phyloP scores from a whole-genome alignment of 2,329 filamentous ascomycete species.

The Colletotrichum zoysiae region DNA sequence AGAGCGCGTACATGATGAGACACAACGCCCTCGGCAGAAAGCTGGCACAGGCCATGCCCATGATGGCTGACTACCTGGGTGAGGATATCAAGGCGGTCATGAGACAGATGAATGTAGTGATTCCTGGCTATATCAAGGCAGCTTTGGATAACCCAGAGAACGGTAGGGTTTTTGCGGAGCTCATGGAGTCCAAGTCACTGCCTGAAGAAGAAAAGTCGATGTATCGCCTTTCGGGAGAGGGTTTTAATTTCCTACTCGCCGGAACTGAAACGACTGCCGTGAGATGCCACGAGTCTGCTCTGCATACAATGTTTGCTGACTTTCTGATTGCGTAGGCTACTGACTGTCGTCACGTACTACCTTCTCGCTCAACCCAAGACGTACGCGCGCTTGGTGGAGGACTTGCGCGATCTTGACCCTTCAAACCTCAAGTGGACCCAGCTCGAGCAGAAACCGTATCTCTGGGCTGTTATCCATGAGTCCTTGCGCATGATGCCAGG shows the following conservation, averaged over 20 bases:
- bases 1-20: conserved; percentile 51
- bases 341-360: conserved; percentile 48
- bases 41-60: conserved; percentile 44
- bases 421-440: conserved; percentile 46
- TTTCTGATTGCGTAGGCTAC: conserved; percentile 35
- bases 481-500: conserved; percentile 45
- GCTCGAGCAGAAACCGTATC: conserved; percentile 56
- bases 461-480: conserved; percentile 46
- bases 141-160: conserved; percentile 45
- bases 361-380: conserved; percentile 47
- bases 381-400: conserved; percentile 44
- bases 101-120: conserved; percentile 46
- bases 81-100: conserved; percentile 46
- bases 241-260: conserved; percentile 60
- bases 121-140: conserved; percentile 45
- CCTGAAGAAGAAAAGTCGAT: conserved; percentile 38
- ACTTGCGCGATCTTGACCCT: conserved; percentile 46
- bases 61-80: conserved; percentile 45
- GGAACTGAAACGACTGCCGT: conserved; percentile 64
- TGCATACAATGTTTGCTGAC: background rate
- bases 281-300: background rate
- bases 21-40: conserved; percentile 48
- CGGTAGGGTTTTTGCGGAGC: conserved; percentile 47
- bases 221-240: conserved; percentile 37
- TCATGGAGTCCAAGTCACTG: conserved; percentile 45